These are phyloP conservation scores for Psilocybe cubensis DNA, from an alignment of 768 basidiomycete genomes.

Conservation along the genomic window DNA sequence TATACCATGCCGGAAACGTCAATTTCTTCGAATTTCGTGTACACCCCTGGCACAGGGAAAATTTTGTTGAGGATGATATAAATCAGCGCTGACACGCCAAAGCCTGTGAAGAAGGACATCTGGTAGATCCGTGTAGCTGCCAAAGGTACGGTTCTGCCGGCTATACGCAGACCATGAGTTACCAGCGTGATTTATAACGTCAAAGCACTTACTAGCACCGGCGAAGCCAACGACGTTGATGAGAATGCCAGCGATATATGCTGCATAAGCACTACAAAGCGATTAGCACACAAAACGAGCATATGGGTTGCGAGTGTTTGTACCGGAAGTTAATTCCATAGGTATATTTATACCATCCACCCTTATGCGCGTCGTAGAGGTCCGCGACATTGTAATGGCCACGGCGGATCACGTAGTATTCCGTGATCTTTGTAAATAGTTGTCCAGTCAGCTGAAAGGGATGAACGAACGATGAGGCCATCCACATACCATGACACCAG, in stretches of 20 bases:
- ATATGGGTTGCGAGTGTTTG: conserved; percentile 12
- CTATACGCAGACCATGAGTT: conserved; percentile 27
- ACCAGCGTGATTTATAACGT: neutral
- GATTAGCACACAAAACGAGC: conserved; percentile 1
- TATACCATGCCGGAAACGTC: conserved; percentile 46
- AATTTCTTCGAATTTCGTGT: conserved; percentile 53
- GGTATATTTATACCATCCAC: conserved; percentile 79
- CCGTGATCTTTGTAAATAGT: conserved; percentile 55
- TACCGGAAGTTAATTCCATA: conserved; percentile 75
- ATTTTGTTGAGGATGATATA: conserved; percentile 63
- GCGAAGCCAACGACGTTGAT: conserved; percentile 86
- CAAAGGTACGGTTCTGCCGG: conserved; percentile 63
- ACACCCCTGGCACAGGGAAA: conserved; percentile 61
- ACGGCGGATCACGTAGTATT: conserved; percentile 75
- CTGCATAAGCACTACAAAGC: conserved; percentile 55
- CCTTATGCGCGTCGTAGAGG: conserved; percentile 58
- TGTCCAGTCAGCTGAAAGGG: neutral
- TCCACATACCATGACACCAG: conserved; percentile 69
- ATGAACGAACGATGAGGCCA: neutral
- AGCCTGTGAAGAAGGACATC: conserved; percentile 86
- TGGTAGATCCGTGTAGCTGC: conserved; percentile 75
- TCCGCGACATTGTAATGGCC: conserved; percentile 75
- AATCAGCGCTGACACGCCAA: conserved; percentile 65
- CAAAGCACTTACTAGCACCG: conserved; percentile 60
- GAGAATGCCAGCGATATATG: conserved; percentile 74